These are phyloP conservation scores for Fusarium globosum DNA, from an alignment of 2,329 filamentous ascomycete species.

Conservation along the genomic window DNA sequence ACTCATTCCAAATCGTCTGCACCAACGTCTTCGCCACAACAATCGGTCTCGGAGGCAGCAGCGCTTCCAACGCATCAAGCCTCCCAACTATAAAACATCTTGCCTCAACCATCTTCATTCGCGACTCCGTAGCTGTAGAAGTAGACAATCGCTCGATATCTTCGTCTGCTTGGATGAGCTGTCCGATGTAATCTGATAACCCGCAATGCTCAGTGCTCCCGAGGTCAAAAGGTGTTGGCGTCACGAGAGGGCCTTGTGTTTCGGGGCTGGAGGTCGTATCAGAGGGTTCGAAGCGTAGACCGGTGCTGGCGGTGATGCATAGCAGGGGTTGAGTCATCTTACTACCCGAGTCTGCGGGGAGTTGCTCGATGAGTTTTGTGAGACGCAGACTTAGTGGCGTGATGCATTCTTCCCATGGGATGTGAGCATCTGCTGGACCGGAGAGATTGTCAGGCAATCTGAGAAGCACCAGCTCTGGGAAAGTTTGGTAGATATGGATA, in stretches of 20 bases:
- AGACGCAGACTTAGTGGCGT: conserved; percentile 46
- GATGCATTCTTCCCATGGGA: conserved; percentile 50
- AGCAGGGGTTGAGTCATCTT: conserved; percentile 51
- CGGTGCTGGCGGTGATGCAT: conserved; percentile 50
- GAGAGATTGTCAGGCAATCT: conserved; percentile 41
- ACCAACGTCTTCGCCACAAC: conserved; percentile 30
- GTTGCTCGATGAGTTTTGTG: conserved; percentile 45
- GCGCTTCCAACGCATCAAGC: conserved; percentile 18
- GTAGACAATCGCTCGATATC: conserved; percentile 16
- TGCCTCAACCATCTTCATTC: conserved; percentile 16
- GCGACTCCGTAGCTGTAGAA: conserved; percentile 1
- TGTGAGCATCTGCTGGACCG: background rate
- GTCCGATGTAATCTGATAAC: conserved; percentile 26
- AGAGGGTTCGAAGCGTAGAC: conserved; percentile 36
- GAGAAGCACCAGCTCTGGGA: conserved; percentile 48
- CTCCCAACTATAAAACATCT: conserved; percentile 14
- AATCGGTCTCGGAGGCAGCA: conserved; percentile 26
- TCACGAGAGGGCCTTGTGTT: background rate
- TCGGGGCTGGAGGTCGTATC: background rate
- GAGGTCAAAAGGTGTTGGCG: background rate
- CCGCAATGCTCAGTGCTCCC: conserved; percentile 20
- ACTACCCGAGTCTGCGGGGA: conserved; percentile 49
- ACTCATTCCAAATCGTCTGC: conserved; percentile 33
- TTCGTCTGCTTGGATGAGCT: conserved; percentile 25
- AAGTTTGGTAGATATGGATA: conserved; percentile 55